Base-by-base conservation (phyloP, 1,284 basidiomycete genomes). In the Leccinum subrobustum region DNA sequence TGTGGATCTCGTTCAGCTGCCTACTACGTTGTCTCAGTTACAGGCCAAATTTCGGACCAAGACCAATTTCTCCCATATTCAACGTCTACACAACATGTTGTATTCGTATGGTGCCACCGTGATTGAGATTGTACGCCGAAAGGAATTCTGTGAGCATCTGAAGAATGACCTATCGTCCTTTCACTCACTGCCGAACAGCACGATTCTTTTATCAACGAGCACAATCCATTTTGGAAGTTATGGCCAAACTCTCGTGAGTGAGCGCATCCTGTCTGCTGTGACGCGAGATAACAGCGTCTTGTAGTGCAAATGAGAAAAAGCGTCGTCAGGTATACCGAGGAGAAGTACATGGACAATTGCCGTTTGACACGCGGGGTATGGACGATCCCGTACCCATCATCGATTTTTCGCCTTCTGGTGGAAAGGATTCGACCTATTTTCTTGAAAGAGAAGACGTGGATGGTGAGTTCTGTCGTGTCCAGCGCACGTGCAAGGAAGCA, bases 71-170 rank as follows among this genome's bases (percentile, higher is more conserved):
- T 84, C 90, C 20, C 95, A 98, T 72, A 89, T 98, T 12, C 86
- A 91, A 58, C 83, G 96, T 12, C 78, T 98, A 42, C 94, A 97
- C 70, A 88, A 85, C 60, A 92, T 98, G 84, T 77, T 96, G 1
- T 95, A 94, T 70, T 94, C 93, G 0, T 99, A 99, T 73, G 92
- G 93, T 0, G 92, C 94, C 1, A 95, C 95, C 0, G 83, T 98
- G 1, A 83, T 96, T 11, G 96, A 99, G 75, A 87, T 96, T 39
- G 91, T 96, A 0, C 81, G 96, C 59, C 79, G 96, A 58, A 91
- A 92, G 64, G 93, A 96, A 72, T 98, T 96, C 73, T 82, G 90
- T 86, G 64, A 76, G 83, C 73, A 52, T 52, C 9, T 50, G 39
- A 27, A 31, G 31, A 6, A 16, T 35, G n/a, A 52, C 50, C 12